Percentiles rank a stretch among this genome's conserved stretches.
Evolutionary conservation across 2,329 filamentous ascomycete species (phyloP).

Genomic region (Didymella sp.): DNA sequence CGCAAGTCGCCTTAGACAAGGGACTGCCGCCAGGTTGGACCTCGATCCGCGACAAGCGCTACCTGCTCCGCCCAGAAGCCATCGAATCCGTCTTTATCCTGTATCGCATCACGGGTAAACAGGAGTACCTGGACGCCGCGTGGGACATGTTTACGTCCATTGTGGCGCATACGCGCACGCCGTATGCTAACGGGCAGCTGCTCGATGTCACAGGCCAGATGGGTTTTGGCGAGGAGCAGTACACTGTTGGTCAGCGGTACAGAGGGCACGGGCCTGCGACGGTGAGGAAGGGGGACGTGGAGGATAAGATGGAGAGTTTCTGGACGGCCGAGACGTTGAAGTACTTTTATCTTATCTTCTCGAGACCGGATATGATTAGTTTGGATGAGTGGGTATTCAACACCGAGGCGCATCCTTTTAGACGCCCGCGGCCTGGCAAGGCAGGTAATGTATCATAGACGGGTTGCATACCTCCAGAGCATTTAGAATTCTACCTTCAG

Average conservation of each 20-base stretch:
- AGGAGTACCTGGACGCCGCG: conserved; percentile 52
- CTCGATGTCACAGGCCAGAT: conserved; percentile 49
- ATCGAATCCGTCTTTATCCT: conserved; percentile 67
- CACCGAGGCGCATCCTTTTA: conserved; percentile 59
- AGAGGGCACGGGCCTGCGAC: conserved; percentile 7
- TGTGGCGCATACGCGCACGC: conserved; percentile 49
- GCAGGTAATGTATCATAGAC: neutral
- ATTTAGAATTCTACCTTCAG: neutral
- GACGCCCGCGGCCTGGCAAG: conserved; percentile 29
- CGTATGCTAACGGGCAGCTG: conserved; percentile 54
- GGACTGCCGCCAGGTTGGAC: conserved; percentile 52
- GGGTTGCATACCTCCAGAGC: neutral
- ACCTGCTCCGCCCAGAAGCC: conserved; percentile 62
- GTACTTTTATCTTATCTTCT: conserved; percentile 59
- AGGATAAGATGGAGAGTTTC: conserved; percentile 53
- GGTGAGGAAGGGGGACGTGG: conserved; percentile 26
- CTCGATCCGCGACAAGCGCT: conserved; percentile 51
- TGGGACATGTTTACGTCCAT: conserved; percentile 59
- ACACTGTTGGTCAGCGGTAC: conserved; percentile 4
- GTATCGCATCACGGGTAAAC: conserved; percentile 65
- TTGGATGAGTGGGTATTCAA: conserved; percentile 60
- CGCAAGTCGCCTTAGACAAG: conserved; percentile 25
- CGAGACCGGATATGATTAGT: conserved; percentile 52
- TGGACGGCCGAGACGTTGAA: conserved; percentile 60
- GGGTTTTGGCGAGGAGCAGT: conserved; percentile 11